Percentiles rank a stretch among this genome's conserved stretches.
Evolutionary conservation across 305 asterid species (phyloP).

Genomic region (Fraxinus xanthoxyloides): DNA sequence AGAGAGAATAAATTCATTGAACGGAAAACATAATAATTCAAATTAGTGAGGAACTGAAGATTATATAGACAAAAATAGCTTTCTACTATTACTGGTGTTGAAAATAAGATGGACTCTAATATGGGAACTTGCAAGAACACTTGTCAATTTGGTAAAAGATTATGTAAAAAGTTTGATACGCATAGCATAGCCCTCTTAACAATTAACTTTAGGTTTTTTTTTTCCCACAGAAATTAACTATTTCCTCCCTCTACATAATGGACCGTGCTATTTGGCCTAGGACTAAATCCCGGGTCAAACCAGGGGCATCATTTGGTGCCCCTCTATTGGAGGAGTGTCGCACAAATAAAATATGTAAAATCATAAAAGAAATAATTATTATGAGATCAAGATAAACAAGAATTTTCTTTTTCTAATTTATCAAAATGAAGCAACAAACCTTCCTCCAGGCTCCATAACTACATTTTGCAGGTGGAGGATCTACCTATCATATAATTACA

Average conservation of each 20-base stretch:
- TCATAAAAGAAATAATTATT: background rate
- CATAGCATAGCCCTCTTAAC: too few species aligned
- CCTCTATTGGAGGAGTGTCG: too few species aligned
- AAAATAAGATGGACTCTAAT: background rate
- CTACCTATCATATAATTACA: conserved; percentile 44
- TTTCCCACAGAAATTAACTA: background rate
- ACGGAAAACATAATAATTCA: background rate
- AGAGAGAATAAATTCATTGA: background rate
- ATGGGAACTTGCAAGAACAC: background rate
- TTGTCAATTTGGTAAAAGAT: too few species aligned
- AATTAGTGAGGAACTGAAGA: background rate
- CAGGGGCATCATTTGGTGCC: too few species aligned
- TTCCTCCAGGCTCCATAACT: conserved; percentile 54
- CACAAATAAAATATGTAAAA: background rate
- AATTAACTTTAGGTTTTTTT: background rate
- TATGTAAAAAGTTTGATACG: too few species aligned
- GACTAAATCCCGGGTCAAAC: too few species aligned
- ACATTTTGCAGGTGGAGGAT: conserved; percentile 47
- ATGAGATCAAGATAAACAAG: background rate
- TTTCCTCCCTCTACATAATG: background rate
- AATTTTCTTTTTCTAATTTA: background rate
- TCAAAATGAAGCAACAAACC: conserved; percentile 39
- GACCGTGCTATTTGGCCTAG: too few species aligned
- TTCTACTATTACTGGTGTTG: background rate
- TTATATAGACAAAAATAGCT: background rate